Evolutionary conservation across 371 early-diverging fungal species (phyloP).

Genomic region (Nematocida sp.): DNA sequence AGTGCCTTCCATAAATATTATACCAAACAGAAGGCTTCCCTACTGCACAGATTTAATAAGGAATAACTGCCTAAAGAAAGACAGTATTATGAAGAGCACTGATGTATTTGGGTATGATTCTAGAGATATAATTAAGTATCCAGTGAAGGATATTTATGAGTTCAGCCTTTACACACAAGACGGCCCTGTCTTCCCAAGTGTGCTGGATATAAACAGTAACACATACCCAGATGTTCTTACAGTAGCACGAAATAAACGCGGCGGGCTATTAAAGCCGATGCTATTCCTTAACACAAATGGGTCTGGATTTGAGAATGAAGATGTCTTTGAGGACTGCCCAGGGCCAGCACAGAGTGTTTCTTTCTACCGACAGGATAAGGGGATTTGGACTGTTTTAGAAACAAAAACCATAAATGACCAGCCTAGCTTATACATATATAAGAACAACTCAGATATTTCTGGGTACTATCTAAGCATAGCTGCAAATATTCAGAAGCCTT

Average conservation of each 20-base stretch:
- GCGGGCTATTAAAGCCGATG: neutral
- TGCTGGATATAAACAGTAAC: slow-evolving; percentile 48
- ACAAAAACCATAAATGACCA: slow-evolving; percentile 14
- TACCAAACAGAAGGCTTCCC: slow-evolving; percentile 41
- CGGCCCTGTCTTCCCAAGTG: slow-evolving; percentile 45
- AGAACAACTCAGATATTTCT: slow-evolving; percentile 47
- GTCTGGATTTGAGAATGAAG: slow-evolving; percentile 10
- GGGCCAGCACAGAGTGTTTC: neutral
- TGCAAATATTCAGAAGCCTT: slow-evolving; percentile 15
- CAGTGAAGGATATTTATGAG: slow-evolving; percentile 12
- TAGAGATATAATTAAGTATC: neutral
- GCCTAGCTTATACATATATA: slow-evolving; percentile 22
- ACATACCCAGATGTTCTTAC: slow-evolving; percentile 45
- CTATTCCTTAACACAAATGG: slow-evolving; percentile 30
- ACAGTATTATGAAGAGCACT: slow-evolving; percentile 1
- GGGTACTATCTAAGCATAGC: slow-evolving; percentile 63
- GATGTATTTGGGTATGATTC: neutral
- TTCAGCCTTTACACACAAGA: slow-evolving; percentile 4
- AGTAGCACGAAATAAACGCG: neutral
- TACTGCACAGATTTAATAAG: slow-evolving; percentile 12
- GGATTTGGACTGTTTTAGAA: slow-evolving; percentile 41
- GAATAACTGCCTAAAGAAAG: slow-evolving; percentile 4
- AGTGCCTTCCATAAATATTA: slow-evolving; percentile 14
- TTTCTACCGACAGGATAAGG: neutral
- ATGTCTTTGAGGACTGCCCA: neutral